Conservation (phyloP, 768 basidiomycete genomes). For the Termitomyces sp. region DNA sequence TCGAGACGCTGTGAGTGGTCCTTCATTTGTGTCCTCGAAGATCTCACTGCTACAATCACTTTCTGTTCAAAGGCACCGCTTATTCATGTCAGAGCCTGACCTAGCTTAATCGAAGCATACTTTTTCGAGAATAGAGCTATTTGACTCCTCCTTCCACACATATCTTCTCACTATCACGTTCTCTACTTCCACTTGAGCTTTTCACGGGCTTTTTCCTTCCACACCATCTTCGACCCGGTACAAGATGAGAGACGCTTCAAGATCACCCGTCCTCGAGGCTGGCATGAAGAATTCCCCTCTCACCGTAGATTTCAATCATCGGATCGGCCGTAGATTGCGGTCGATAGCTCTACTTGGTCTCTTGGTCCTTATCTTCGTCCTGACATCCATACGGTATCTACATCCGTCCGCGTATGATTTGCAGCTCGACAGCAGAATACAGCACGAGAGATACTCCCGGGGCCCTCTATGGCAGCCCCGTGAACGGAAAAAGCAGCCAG, state of each 20-base stretch:
- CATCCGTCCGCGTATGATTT: constrained; percentile 43
- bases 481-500: constrained; percentile 31
- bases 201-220: not conserved
- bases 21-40: not conserved
- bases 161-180: constrained; percentile 9
- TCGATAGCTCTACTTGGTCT: constrained; percentile 56
- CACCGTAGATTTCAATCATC: constrained; percentile 27
- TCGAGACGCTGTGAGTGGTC: not conserved
- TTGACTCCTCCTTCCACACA: constrained; percentile 3
- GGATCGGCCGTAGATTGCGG: constrained; percentile 35
- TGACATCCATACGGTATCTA: constrained; percentile 43
- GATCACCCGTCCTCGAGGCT: constrained; percentile 7
- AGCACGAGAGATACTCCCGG: constrained; percentile 22
- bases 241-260: constrained; percentile 3
- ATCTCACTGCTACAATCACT: not conserved
- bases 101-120: constrained; percentile 7
- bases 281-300: constrained; percentile 4
- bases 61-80: not conserved
- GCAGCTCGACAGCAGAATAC: constrained; percentile 24
- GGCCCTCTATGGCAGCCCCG: constrained; percentile 34
- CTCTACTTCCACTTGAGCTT: constrained; percentile 5
- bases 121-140: constrained; percentile 3
- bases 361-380: constrained; percentile 46
- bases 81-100: not conserved
- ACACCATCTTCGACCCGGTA: constrained; percentile 11